Evolutionary conservation across 345 rosid species (phyloP).

Genomic region (Leavenworthia alabamica): DNA sequence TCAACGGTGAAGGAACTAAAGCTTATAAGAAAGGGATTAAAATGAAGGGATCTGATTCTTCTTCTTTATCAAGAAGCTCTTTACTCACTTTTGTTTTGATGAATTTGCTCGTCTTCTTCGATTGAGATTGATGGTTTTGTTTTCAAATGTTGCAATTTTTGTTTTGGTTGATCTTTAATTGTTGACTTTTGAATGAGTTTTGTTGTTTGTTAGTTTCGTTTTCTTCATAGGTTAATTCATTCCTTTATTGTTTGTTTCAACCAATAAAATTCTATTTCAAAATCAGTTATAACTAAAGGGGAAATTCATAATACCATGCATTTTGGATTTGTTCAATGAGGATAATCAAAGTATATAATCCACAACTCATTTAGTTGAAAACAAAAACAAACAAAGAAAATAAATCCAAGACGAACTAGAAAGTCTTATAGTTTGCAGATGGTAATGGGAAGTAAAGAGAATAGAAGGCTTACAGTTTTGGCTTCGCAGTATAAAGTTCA

Average conservation of each 20-base stretch:
- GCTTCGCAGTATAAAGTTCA: too few species aligned
- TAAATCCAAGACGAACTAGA: too few species aligned
- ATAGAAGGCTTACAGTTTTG: too few species aligned
- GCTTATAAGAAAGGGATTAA: constrained; percentile 25
- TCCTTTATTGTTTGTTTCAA: constrained; percentile 2
- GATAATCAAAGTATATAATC: too few species aligned
- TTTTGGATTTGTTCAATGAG: too few species aligned
- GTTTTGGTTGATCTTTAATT: neutral
- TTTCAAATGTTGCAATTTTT: neutral
- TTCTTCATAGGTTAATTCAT: neutral
- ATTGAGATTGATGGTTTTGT: neutral
- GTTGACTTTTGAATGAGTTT: neutral
- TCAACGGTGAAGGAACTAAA: constrained; percentile 36
- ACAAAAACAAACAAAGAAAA: too few species aligned
- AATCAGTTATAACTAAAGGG: too few species aligned
- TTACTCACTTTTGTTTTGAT: constrained; percentile 2
- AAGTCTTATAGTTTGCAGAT: too few species aligned
- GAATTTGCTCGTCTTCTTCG: constrained; percentile 17
- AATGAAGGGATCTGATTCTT: constrained; percentile 36
- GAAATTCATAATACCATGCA: too few species aligned
- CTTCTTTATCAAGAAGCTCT: constrained; percentile 4
- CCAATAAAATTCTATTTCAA: neutral
- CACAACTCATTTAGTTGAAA: too few species aligned
- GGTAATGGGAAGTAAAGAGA: too few species aligned
- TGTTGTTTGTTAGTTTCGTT: neutral